Base-by-base conservation (phyloP, 2,329 filamentous ascomycete species). In the Ceratocystis huliohia region DNA sequence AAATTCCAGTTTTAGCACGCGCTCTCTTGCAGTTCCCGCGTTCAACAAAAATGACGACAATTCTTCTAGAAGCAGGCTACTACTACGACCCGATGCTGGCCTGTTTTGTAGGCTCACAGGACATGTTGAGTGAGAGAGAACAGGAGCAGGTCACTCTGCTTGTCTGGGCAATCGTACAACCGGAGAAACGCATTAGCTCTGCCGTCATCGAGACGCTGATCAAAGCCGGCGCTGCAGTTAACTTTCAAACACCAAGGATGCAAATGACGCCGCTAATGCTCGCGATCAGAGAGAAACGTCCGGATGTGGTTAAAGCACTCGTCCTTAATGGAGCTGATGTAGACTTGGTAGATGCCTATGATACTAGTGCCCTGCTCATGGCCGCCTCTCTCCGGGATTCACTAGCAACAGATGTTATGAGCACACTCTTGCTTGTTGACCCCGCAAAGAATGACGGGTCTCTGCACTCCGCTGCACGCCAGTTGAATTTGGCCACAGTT, bases 361-460 rank as follows among this genome's bases (percentile, higher is more conserved):
- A 82, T 8, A 82, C 81, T 66, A 85, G 83, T 1, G 83, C 84
- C 1, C 76, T 87, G 48, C 81, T 82, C 1, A 81, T 85, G 76
- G 84, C 83, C 1, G 84, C 84, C 1, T 76, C 74, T 48, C 76
- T 83, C 1, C 80, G 81, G 0, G 82, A 82, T 15, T 79, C 84
- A 0, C 69, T 82, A 13, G 78, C 80, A 0, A 80, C 80, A 20
- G 75, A 77, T 8, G 81, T 84, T 73, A 80, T 84, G 80, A 75
- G 77, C 1, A 79, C 78, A 64, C 73, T 88, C 0, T 76, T 86
- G 4, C 79, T 79, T 0, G 80, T 82, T 0, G 81, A 82, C 22
- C 81, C 83, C 0, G 79, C 81, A 1, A 78, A 77, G 53, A 84
- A 88, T 67, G 86, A 89, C 68, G 85, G 85, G 0, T 87, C 84